These are phyloP conservation scores for Colletotrichum sojae DNA, from an alignment of 2,329 filamentous ascomycete species.

Conservation along the genomic window DNA sequence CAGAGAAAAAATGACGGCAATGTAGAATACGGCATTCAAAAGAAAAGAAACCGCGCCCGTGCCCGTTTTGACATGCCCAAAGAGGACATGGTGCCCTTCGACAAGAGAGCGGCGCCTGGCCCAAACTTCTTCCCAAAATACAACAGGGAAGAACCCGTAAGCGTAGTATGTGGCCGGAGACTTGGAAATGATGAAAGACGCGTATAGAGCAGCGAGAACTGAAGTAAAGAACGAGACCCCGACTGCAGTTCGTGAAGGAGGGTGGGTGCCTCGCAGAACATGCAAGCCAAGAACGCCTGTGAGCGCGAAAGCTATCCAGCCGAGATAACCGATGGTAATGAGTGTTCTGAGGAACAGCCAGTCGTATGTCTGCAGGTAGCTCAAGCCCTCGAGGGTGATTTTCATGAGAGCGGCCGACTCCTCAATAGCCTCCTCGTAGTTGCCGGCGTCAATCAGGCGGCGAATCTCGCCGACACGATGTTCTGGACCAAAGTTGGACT, in stretches of 20 bases:
- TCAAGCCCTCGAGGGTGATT: constrained; percentile 82
- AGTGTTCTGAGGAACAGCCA: constrained; percentile 95
- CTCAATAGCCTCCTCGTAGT: constrained; percentile 83
- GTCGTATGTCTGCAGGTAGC: constrained; percentile 98
- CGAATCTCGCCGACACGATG: constrained; percentile 78
- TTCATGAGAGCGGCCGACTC: constrained; percentile 84
- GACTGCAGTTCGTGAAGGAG: constrained; percentile 72
- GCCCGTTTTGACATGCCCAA: constrained; percentile 76
- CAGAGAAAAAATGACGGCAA: constrained; percentile 84
- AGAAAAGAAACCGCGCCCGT: constrained; percentile 71
- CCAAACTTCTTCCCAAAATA: constrained; percentile 97
- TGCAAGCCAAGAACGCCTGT: constrained; percentile 91
- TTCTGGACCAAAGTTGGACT: constrained; percentile 73
- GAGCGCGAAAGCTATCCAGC: constrained; percentile 94
- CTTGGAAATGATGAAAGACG: constrained; percentile 83
- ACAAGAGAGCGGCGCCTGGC: constrained; percentile 79
- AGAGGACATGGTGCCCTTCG: constrained; percentile 76
- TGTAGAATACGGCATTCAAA: constrained; percentile 76
- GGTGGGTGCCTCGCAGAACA: constrained; percentile 80
- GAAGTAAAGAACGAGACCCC: constrained; percentile 81
- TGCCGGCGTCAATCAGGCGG: constrained; percentile 74
- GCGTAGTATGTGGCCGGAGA: constrained; percentile 90
- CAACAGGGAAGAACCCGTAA: constrained; percentile 91
- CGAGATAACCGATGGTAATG: constrained; percentile 91
- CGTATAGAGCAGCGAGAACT: constrained; percentile 80